Evolutionary conservation across 2,329 filamentous ascomycete genomes (phyloP).

Genomic region (Verticillium nubilum): DNA sequence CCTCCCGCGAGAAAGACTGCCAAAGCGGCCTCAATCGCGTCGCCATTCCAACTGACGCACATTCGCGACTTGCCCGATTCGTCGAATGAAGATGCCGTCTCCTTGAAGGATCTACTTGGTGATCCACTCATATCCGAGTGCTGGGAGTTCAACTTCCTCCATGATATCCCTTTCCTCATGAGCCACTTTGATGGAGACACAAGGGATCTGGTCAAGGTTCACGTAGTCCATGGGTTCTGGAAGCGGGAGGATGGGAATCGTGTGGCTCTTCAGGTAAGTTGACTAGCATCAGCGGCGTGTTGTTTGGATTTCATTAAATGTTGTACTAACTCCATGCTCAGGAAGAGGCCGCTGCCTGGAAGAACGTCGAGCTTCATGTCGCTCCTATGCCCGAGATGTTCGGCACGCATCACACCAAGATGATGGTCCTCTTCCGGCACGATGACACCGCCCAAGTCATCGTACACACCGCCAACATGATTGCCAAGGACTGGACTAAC

Average conservation of each 20-base stretch:
- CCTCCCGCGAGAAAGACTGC: slow-evolving; percentile 33
- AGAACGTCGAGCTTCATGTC: slow-evolving; percentile 64
- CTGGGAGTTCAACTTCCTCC: slow-evolving; percentile 66
- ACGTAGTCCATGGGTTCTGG: slow-evolving; percentile 59
- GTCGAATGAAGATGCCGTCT: slow-evolving; percentile 61
- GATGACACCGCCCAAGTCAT: slow-evolving; percentile 73
- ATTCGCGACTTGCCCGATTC: slow-evolving; percentile 57
- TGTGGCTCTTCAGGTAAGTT: slow-evolving; percentile 49
- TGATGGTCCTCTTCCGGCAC: slow-evolving; percentile 76
- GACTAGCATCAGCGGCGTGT: not conserved
- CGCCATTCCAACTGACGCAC: slow-evolving; percentile 67
- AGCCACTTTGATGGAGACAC: slow-evolving; percentile 47
- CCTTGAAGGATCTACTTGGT: slow-evolving; percentile 62
- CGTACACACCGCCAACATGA: slow-evolving; percentile 90
- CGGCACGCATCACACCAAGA: slow-evolving; percentile 82
- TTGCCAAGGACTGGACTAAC: slow-evolving; percentile 79
- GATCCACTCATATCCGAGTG: slow-evolving; percentile 68
- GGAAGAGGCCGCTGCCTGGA: slow-evolving; percentile 55
- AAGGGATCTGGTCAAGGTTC: slow-evolving; percentile 41
- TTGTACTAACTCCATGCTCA: slow-evolving; percentile 23
- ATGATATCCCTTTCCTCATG: slow-evolving; percentile 54
- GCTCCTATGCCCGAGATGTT: slow-evolving; percentile 81
- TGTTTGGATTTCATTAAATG: no score
- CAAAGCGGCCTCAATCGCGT: slow-evolving; percentile 33
- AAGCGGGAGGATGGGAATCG: slow-evolving; percentile 60